Base-by-base conservation (phyloP, 164 flowering plant species). In the Chloranthus sessilifolius region DNA sequence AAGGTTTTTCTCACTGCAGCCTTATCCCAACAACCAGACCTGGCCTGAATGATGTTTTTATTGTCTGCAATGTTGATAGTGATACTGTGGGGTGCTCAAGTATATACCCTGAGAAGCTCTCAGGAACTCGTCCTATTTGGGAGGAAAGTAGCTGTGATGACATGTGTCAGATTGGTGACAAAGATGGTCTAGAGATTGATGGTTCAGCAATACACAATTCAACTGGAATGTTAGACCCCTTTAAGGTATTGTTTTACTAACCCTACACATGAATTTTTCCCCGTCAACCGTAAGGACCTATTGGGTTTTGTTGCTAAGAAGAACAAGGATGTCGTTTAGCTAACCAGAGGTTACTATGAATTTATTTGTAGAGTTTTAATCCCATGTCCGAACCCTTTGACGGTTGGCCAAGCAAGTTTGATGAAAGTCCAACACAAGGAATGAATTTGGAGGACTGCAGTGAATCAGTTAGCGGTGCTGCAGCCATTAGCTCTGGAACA, bases 371-470 rank as follows among this genome's bases (percentile, higher is more conserved):
- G 91, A 83, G 83, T 57, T 79, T 71, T 56, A 83, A 79, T 58
- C 85, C 87, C 26, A 77, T 75, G 73, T 61, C 65, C 23, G 87
- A 83, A 63, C 87, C 91, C 4, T 24, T 53, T 38, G 81, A 79
- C 65, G 81, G 73, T 34, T 80, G 81, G 83, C 63, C 65, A 4
- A 65, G 71, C 67, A 74, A 78, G 59, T 79, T 77, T 62, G 79
- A 72, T 64, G 69, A 47, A 58, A 79, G 75, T 62, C 76, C 72
- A 17, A 65, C 54, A 43, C 47, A 35, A 57, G 66, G 58, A 50
- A 52, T 27, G 27, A 58, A 56, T 44, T 14, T 62, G 19, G 23
- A 21, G 29, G 50, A 57, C 44, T 37, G 50, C 22, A 46, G 62
- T 41, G 67, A 57, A 46, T 29, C 44, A 49, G 59, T 49, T 56